phyloP scores from a whole-genome alignment of 306 rosid species.

The Cucumis melo region DNA sequence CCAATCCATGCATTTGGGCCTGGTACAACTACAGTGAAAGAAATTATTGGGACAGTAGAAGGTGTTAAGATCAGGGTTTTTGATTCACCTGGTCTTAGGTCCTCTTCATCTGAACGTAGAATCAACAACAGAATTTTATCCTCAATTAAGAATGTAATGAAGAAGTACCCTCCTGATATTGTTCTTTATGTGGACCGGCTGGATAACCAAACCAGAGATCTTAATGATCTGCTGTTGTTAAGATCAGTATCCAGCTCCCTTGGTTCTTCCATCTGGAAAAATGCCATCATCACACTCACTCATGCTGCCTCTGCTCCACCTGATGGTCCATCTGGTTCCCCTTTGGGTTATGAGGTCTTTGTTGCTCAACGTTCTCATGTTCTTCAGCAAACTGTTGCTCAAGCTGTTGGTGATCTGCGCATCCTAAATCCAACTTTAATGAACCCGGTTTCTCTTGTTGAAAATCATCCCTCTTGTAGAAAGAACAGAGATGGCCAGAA shows the following conservation, averaged over 20 bases:
- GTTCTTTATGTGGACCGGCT: conserved; percentile 88
- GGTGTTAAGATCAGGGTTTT: conserved; percentile 72
- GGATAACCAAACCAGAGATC: conserved; percentile 83
- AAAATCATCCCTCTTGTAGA: conserved; percentile 91
- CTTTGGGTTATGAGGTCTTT: conserved; percentile 76
- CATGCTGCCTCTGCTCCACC: conserved; percentile 98
- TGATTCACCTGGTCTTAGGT: conserved; percentile 86
- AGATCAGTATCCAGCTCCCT: conserved; percentile 48
- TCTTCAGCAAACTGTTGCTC: conserved; percentile 88
- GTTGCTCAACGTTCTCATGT: conserved; percentile 91
- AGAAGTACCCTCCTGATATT: conserved; percentile 72
- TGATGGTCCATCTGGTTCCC: conserved; percentile 88
- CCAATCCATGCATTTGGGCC: conserved; percentile 68
- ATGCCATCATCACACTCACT: conserved; percentile 65
- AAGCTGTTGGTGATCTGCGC: conserved; percentile 87
- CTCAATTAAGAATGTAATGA: conserved; percentile 53
- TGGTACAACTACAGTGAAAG: conserved; percentile 59
- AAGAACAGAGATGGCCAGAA: conserved; percentile 89
- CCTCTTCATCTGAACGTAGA: conserved; percentile 66
- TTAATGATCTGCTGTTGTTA: conserved; percentile 73
- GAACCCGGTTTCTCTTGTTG: conserved; percentile 87
- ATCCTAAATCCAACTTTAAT: conserved; percentile 66
- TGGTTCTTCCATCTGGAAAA: conserved; percentile 76
- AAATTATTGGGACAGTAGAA: conserved; percentile 71
- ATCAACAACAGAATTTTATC: conserved; percentile 54